Evolutionary conservation across 169 alveolate species (phyloP).

Genomic region (Eimeria tenella): DNA sequence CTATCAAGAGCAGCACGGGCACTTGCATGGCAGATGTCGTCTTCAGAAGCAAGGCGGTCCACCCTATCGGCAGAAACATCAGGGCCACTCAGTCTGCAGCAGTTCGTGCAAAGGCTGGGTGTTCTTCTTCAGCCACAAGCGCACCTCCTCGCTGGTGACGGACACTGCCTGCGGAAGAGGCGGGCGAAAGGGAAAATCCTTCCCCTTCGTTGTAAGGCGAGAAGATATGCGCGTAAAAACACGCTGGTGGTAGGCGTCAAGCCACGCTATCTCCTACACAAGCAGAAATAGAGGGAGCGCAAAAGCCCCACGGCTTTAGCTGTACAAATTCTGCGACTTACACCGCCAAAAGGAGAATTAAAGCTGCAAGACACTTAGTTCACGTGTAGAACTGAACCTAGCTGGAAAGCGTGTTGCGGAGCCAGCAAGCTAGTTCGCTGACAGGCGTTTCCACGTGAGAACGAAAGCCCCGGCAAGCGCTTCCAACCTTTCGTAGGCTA

Average conservation of each 20-base stretch:
- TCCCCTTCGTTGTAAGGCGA: constrained; percentile 33
- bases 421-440: constrained; percentile 19
- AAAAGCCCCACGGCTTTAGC: neutral
- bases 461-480: no score
- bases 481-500: neutral
- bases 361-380: neutral
- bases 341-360: neutral
- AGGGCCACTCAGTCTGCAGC: constrained; percentile 15
- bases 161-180: constrained; percentile 58
- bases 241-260: constrained; percentile 76
- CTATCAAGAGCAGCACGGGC: no score
- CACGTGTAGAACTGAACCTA: no score
- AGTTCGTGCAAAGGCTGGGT: constrained; percentile 66
- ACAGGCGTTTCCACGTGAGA: neutral
- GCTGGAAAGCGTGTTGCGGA: neutral
- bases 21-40: no score
- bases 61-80: neutral
- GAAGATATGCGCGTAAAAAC: constrained; percentile 70
- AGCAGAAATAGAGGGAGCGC: neutral
- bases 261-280: constrained; percentile 75
- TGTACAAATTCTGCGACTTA: neutral
- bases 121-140: constrained; percentile 65
- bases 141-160: constrained; percentile 47
- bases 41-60: no score
- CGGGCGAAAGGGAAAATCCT: constrained; percentile 29